Evolutionary conservation across 2,329 filamentous ascomycete genomes (phyloP), one percentile per base, ranked within the genome.

Genomic region (Sporothrix euskadiensis): DNA sequence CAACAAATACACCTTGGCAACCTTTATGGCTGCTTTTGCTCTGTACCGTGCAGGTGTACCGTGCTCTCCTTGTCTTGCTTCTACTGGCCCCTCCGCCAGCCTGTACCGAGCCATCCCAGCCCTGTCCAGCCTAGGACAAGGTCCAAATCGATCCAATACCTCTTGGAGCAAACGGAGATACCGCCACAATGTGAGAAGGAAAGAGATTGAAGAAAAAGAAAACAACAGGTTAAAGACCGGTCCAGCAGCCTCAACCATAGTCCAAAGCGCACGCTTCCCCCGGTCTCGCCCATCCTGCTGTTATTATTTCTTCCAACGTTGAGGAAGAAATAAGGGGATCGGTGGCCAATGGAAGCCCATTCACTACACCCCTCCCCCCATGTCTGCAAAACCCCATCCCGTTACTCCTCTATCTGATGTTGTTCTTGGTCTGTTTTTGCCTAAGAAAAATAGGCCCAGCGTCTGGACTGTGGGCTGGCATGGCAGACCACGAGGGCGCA

Each of bases 111-210:
- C 22, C 57, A 39, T 39, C 57, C 57, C 30, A 61, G 32, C n/a
- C 63, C 63, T 49, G 63, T n/a, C 41, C n/a, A 8, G 41, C 9
- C 35, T 44, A 26, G 59, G 59, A 12, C 39, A 65, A 41, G 19
- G 9, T 19, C 41, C 41, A 49, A 66, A 14, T 49, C 41, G 22
- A 49, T 56, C 30, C 66, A 69, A 69, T 69, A 69, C 22, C 65
- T 39, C 65, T 16, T 54, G 47, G 65, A 52, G 52, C 44, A 69
- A 69, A 26, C 30, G 44, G 12, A 68, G 5, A 52, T 35, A 52
- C 44, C 44, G 22, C 12, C 39, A 47, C 65, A 30, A 52, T 52
- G 9, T 49, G 47, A 68, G 19, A 39, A 22, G 30, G 22, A 49
- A 14, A 35, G 47, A n/a, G 44, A 12, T 54, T 22, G n/a, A 35